Evolutionary conservation across 768 basidiomycete genomes (phyloP), one percentile per base, ranked within the genome.

Genomic region (Mycena alexandri): DNA sequence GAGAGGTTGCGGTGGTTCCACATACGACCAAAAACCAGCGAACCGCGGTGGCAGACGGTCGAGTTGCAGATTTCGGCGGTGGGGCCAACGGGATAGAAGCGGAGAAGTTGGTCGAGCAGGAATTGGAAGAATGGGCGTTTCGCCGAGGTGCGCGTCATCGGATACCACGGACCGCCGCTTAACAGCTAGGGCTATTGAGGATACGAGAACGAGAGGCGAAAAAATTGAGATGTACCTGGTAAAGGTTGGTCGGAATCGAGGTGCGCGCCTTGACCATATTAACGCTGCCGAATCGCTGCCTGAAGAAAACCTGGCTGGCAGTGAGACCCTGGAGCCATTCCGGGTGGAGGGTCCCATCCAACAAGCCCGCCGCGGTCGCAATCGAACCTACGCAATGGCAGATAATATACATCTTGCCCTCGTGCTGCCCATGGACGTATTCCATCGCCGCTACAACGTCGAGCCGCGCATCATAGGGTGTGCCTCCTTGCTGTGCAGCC

Each of bases 1-100:
- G 57, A 68, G 46, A 72, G 50, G 38, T 72, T 72, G 38, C 48
- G 33, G 62, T 72, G 71, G 38, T 51, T 65, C 71, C 71, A 72
- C 22, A 67, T 55, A 24, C 69, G 64, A 38, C 67, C 67, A 34
- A 65, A 72, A 7, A 62, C 29, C 10, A 72, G 44, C 33, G 57
- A 61, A 34, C 41, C 24, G 47, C 71, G 71, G 57, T 72, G 71
- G 56, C 71, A 72, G 19, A 65, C 61, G n/a, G 60, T 67, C 25
- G 63, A 67, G 56, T n/a, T 61, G 48, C 69, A 72, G n/a, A 68
- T 42, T 44, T 72, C 71, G 24, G 29, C 43, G 25, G 34, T 61
- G 3, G 68, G 51, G 9, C 63, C 58, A 17, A 70, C 69, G 22
- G 71, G 71, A 43, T 70, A 72, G 44, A 72, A 62, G 36, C 71